Evolutionary conservation across 345 rosid species (phyloP).

Genomic region (Eucalyptus curtisii): DNA sequence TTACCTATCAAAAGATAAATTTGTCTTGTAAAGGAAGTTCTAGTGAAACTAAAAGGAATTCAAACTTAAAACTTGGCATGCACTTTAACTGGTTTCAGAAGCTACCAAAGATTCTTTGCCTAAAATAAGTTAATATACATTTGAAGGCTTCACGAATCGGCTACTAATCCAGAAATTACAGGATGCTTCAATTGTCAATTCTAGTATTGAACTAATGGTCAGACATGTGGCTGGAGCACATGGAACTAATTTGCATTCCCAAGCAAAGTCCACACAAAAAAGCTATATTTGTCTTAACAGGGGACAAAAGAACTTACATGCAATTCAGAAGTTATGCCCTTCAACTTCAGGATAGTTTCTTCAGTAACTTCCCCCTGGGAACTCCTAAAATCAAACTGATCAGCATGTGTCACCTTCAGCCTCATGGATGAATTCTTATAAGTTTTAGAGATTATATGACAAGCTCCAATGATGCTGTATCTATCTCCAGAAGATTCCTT

Average conservation of each 20-base stretch:
- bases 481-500: constrained; percentile 26
- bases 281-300: background rate
- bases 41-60: background rate
- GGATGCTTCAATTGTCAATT: background rate
- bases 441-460: constrained; percentile 25
- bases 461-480: constrained; percentile 23
- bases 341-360: constrained; percentile 32
- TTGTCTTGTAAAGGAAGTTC: background rate
- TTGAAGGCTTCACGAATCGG: background rate
- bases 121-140: background rate
- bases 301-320: background rate
- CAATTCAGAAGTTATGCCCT: constrained; percentile 24
- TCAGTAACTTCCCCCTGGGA: constrained; percentile 20
- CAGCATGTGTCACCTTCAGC: constrained; percentile 46
- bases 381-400: constrained; percentile 34
- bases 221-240: background rate
- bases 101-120: background rate
- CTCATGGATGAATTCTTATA: constrained; percentile 24
- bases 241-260: background rate
- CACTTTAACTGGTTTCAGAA: background rate
- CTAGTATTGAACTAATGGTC: background rate
- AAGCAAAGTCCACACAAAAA: background rate
- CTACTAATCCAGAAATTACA: background rate
- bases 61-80: background rate
- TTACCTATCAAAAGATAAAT: background rate